Conservation (phyloP, 2,329 filamentous ascomycete species). For the Sarocladium brachiariae region DNA sequence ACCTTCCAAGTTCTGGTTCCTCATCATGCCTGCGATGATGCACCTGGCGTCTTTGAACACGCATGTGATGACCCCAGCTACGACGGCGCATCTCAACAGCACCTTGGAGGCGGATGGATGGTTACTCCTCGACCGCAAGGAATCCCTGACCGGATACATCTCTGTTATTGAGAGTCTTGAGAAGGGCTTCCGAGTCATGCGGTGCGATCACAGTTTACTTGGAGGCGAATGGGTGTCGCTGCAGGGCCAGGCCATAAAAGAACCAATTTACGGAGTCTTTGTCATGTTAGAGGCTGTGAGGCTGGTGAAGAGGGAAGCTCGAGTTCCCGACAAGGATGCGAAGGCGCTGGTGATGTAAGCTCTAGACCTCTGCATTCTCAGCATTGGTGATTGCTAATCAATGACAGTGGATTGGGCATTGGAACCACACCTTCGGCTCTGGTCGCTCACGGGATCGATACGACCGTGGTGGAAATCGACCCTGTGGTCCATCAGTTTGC, state of each 20-base stretch:
- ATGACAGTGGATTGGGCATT: constrained; percentile 72
- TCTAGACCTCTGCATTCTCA: not conserved
- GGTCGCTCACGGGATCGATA: constrained; percentile 81
- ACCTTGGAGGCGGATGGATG: constrained; percentile 61
- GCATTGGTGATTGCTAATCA: constrained; percentile 12
- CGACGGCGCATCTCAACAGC: constrained; percentile 56
- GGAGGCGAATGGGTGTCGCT: constrained; percentile 79
- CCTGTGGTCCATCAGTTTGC: constrained; percentile 83
- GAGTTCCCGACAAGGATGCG: constrained; percentile 55
- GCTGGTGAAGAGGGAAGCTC: constrained; percentile 51
- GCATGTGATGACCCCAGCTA: constrained; percentile 58
- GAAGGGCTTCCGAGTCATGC: constrained; percentile 70
- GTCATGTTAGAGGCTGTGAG: constrained; percentile 89
- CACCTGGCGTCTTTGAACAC: constrained; percentile 68
- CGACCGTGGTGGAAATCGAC: constrained; percentile 92
- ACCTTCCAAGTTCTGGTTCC: constrained; percentile 61
- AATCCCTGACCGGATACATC: constrained; percentile 86
- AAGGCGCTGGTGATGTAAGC: constrained; percentile 75
- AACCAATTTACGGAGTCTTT: constrained; percentile 95
- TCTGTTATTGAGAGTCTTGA: constrained; percentile 75
- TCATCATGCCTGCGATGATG: constrained; percentile 64
- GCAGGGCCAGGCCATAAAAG: constrained; percentile 52
- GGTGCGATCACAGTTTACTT: constrained; percentile 89
- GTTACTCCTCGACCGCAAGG: constrained; percentile 70
- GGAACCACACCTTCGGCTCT: constrained; percentile 85